Evolutionary conservation across 2,329 filamentous ascomycete genomes (phyloP).

Genomic region (Aspergillus ustus): DNA sequence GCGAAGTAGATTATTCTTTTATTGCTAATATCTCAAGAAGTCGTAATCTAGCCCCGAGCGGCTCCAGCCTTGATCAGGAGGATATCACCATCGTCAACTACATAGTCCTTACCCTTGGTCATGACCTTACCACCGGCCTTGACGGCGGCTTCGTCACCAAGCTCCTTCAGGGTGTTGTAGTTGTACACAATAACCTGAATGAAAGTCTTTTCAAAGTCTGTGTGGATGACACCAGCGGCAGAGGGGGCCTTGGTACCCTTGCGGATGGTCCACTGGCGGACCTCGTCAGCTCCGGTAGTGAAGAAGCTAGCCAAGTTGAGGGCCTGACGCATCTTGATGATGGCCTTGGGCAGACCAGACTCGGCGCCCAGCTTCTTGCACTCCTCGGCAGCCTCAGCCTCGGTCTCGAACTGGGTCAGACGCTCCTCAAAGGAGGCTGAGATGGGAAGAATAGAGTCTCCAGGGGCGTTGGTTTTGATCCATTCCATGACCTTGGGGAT

Average conservation of each 20-base stretch:
- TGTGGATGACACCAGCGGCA: slow-evolving; percentile 96
- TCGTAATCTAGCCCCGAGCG: slow-evolving; percentile 48
- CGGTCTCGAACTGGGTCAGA: slow-evolving; percentile 76
- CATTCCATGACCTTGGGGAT: slow-evolving; percentile 90
- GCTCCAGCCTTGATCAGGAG: slow-evolving; percentile 78
- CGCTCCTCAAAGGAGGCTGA: slow-evolving; percentile 94
- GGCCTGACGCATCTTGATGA: slow-evolving; percentile 89
- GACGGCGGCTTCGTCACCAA: slow-evolving; percentile 84
- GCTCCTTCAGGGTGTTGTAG: slow-evolving; percentile 77
- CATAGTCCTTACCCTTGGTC: slow-evolving; percentile 98
- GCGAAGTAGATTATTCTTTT: not conserved
- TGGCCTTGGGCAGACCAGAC: slow-evolving; percentile 88
- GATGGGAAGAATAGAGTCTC: slow-evolving; percentile 90
- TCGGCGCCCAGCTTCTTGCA: slow-evolving; percentile 86
- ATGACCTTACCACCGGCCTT: slow-evolving; percentile 95
- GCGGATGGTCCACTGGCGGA: slow-evolving; percentile 97
- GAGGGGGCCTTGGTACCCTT: slow-evolving; percentile 97
- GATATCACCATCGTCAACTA: slow-evolving; percentile 61
- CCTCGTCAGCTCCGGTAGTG: slow-evolving; percentile 93
- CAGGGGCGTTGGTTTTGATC: slow-evolving; percentile 87
- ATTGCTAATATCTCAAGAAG: not conserved
- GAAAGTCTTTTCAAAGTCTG: slow-evolving; percentile 98
- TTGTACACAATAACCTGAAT: slow-evolving; percentile 97
- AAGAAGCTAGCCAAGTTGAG: slow-evolving; percentile 95
- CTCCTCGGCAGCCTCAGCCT: slow-evolving; percentile 79